phyloP scores from a whole-genome alignment of 2,329 filamentous ascomycete species.

The Blastomyces parvus region DNA sequence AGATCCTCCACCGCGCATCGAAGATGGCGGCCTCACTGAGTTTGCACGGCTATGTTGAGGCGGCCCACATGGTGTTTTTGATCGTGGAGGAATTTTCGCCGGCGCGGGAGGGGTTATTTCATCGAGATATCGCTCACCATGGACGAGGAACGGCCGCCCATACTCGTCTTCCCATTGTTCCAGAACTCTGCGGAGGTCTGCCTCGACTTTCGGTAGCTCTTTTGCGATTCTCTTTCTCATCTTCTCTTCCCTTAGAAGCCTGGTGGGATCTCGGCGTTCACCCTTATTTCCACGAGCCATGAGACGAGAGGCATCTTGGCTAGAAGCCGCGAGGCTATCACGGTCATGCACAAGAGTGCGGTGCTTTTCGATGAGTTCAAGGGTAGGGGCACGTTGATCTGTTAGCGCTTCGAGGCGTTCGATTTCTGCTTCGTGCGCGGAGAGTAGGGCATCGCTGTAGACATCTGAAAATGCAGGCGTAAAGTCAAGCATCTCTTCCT shows the following conservation, averaged over 20 bases:
- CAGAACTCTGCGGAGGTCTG: constrained; percentile 71
- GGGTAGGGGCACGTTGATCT: constrained; percentile 76
- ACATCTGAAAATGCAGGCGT: constrained; percentile 95
- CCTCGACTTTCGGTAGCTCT: constrained; percentile 83
- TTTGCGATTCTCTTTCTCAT: constrained; percentile 97
- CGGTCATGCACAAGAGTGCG: constrained; percentile 73
- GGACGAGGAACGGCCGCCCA: constrained; percentile 83
- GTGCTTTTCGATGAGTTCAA: constrained; percentile 76
- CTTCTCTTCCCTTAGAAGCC: constrained; percentile 91
- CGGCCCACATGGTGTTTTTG: constrained; percentile 37
- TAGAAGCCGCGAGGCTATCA: constrained; percentile 77
- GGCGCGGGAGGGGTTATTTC: constrained; percentile 58
- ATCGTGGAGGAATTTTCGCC: constrained; percentile 55
- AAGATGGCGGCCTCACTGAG: constrained; percentile 21
- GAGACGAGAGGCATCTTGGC: constrained; percentile 86
- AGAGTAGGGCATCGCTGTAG: constrained; percentile 88
- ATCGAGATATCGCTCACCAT: constrained; percentile 84
- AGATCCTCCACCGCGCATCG: constrained; percentile 28
- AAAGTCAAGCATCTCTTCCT: constrained; percentile 98
- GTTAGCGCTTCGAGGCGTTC: constrained; percentile 66
- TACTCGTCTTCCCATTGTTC: constrained; percentile 90
- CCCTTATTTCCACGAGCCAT: constrained; percentile 88
- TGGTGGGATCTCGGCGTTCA: constrained; percentile 87
- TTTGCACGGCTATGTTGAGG: constrained; percentile 23
- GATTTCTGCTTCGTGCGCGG: constrained; percentile 91